phyloP scores from a whole-genome alignment of 805 yeast species.

The Scheffersomyces ergatensis region DNA sequence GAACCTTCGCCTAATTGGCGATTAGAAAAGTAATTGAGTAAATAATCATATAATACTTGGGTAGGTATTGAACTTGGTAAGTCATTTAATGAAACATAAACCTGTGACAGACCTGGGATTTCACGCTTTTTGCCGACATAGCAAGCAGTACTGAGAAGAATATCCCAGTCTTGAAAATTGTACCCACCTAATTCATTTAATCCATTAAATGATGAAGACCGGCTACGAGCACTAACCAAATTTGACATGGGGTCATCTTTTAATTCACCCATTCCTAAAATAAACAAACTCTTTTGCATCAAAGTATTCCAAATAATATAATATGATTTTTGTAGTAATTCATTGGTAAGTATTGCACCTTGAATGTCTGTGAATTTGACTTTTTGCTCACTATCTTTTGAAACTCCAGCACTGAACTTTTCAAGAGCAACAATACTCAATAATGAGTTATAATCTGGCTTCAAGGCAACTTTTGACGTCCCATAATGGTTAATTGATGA shows the following conservation, averaged over 20 bases:
- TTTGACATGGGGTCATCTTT: slow-evolving; percentile 14
- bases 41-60: slow-evolving; percentile 35
- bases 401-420: slow-evolving; percentile 7
- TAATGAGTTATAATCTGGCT: slow-evolving; percentile 18
- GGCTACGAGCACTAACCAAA: slow-evolving; percentile 15
- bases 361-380: slow-evolving; percentile 17
- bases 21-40: slow-evolving; percentile 27
- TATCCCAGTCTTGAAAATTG: slow-evolving; percentile 39
- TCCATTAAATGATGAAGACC: slow-evolving; percentile 37
- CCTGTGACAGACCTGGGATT: neutral
- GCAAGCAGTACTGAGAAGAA: slow-evolving; percentile 28
- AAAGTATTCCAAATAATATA: slow-evolving; percentile 32
- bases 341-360: slow-evolving; percentile 41
- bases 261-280: slow-evolving; percentile 37
- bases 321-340: slow-evolving; percentile 33
- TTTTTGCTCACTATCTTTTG: slow-evolving; percentile 2
- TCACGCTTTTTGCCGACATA: slow-evolving; percentile 21
- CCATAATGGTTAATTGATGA: slow-evolving; percentile 23
- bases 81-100: slow-evolving; percentile 29
- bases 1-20: neutral
- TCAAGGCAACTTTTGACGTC: slow-evolving; percentile 30
- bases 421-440: slow-evolving; percentile 5
- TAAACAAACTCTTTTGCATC: slow-evolving; percentile 12
- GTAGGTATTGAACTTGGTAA: slow-evolving; percentile 32
- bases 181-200: slow-evolving; percentile 38